phyloP scores from a whole-genome alignment of 2,329 filamentous ascomycete species.

The Arthroderma sp. region DNA sequence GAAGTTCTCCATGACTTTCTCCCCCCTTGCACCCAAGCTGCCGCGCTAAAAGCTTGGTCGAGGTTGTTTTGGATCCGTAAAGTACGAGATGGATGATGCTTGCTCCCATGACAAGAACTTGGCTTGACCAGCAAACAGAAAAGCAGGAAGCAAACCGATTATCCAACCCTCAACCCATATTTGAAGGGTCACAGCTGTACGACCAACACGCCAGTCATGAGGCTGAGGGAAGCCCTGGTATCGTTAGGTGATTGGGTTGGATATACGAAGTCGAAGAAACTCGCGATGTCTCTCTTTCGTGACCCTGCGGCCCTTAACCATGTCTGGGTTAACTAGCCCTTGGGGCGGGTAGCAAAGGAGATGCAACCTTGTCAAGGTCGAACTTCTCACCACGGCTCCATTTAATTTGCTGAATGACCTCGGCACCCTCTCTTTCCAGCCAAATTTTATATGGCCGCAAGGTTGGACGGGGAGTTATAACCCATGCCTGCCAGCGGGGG shows the following conservation, averaged over 20 bases:
- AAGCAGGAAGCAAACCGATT: too few species aligned
- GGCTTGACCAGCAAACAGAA: too few species aligned
- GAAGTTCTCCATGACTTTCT: neutral
- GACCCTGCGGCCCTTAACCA: neutral
- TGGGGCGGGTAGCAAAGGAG: slow-evolving; percentile 2
- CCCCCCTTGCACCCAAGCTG: neutral
- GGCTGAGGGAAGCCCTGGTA: neutral
- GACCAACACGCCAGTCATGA: neutral
- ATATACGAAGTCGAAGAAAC: too few species aligned
- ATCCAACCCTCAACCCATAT: neutral
- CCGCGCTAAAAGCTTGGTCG: neutral
- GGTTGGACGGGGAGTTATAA: neutral
- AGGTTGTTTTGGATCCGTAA: neutral
- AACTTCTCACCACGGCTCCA: neutral
- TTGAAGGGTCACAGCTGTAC: neutral
- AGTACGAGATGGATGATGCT: neutral
- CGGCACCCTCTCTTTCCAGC: too few species aligned
- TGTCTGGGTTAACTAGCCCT: neutral
- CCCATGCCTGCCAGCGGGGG: neutral
- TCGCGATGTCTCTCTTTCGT: neutral
- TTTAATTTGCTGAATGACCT: neutral
- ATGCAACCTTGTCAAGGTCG: neutral
- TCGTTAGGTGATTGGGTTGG: too few species aligned
- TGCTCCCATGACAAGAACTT: too few species aligned
- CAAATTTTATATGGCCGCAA: neutral